phyloP scores from a whole-genome alignment of 495 filamentous ascomycete genomes.

The Zalerion maritima region DNA sequence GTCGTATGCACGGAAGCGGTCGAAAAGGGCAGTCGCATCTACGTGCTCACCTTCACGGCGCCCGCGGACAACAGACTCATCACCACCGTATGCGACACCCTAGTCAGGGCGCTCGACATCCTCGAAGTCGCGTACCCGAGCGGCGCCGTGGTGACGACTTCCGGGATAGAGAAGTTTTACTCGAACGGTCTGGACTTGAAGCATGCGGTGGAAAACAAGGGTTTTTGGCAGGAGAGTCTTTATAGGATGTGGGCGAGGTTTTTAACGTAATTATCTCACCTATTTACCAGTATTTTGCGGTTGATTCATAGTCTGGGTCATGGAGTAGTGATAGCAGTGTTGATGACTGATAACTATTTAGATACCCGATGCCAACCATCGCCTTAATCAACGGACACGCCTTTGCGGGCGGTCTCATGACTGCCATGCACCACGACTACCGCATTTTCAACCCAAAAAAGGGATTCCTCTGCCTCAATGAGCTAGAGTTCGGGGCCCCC shows the following conservation, averaged over 20 bases:
- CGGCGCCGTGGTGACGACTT: constrained; percentile 64
- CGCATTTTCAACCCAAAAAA: constrained; percentile 51
- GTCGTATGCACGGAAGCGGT: constrained; percentile 43
- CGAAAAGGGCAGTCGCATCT: constrained; percentile 42
- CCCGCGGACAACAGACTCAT: constrained; percentile 66
- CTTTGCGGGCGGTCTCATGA: constrained; percentile 67
- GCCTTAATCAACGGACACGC: constrained; percentile 67
- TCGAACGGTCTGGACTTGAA: constrained; percentile 64
- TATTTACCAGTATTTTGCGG: neutral
- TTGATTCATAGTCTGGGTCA: neutral
- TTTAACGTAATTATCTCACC: constrained; percentile 34
- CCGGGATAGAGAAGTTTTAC: constrained; percentile 63
- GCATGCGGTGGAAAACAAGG: constrained; percentile 30
- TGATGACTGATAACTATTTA: constrained; percentile 9
- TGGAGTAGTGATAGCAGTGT: too few relatives aligned
- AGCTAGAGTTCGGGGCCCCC: constrained; percentile 61
- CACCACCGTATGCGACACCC: constrained; percentile 44
- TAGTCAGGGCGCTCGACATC: constrained; percentile 56
- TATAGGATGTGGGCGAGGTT: constrained; percentile 45
- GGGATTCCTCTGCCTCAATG: constrained; percentile 64
- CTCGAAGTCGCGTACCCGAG: constrained; percentile 50
- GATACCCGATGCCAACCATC: constrained; percentile 72
- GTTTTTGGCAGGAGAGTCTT: constrained; percentile 40
- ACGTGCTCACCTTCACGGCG: constrained; percentile 57
- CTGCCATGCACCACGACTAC: constrained; percentile 77